Evolutionary conservation across 768 basidiomycete genomes (phyloP).

Genomic region (Mycena alexandri): DNA sequence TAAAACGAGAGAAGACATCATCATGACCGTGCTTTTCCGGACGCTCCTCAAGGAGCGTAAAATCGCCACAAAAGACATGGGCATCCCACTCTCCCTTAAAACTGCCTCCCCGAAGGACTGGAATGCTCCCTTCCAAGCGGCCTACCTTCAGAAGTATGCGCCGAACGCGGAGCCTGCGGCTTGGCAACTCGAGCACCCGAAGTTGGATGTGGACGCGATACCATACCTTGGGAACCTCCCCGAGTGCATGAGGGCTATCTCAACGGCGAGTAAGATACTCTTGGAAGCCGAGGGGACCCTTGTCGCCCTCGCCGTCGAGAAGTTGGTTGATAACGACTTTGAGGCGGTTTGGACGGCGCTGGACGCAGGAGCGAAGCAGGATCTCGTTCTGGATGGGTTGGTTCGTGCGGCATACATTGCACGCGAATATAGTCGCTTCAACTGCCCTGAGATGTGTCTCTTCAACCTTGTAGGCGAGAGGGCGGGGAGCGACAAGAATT

Average conservation of each 20-base stretch:
- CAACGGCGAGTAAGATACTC: constrained; percentile 1
- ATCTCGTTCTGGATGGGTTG: constrained; percentile 7
- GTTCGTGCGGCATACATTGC: constrained; percentile 13
- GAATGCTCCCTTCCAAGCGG: constrained; percentile 13
- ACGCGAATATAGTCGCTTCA: constrained; percentile 18
- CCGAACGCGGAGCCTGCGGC: constrained; percentile 5
- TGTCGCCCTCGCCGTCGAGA: constrained; percentile 9
- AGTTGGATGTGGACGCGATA: background rate
- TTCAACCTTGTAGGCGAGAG: constrained; percentile 6
- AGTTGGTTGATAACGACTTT: constrained; percentile 7
- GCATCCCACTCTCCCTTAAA: constrained; percentile 17
- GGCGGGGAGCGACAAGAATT: background rate
- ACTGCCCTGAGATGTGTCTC: constrained; percentile 24
- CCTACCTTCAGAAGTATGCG: constrained; percentile 11
- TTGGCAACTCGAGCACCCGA: constrained; percentile 9
- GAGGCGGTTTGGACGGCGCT: constrained; percentile 12
- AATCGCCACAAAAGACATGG: constrained; percentile 19
- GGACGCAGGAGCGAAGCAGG: background rate
- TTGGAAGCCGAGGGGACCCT: background rate
- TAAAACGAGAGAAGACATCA: background rate
- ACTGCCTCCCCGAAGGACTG: constrained; percentile 6
- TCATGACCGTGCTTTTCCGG: constrained; percentile 8
- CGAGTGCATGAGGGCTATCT: constrained; percentile 1
- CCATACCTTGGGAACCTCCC: background rate
- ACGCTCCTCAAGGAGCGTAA: background rate